These are phyloP conservation scores for Penicillium sumatraense DNA, from an alignment of 2,329 filamentous ascomycete genomes.

Conservation along the genomic window DNA sequence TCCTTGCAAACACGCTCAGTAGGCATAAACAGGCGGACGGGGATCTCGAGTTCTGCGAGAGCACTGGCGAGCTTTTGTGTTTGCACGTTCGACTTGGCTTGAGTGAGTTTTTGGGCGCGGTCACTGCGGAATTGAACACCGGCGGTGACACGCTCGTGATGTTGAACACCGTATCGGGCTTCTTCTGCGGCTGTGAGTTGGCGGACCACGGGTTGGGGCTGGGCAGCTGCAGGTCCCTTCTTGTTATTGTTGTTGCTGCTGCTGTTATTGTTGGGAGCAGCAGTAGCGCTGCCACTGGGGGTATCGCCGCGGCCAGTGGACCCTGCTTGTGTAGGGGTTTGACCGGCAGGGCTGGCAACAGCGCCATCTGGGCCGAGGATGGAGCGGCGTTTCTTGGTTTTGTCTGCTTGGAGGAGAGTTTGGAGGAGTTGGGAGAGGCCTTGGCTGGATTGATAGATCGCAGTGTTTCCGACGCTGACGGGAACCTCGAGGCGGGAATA, in stretches of 20 bases:
- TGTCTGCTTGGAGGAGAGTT: conserved; percentile 80
- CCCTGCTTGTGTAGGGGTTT: conserved; percentile 50
- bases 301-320: conserved; percentile 42
- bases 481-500: conserved; percentile 88
- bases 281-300: conserved; percentile 23
- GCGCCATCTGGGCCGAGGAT: conserved; percentile 64
- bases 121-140: conserved; percentile 87
- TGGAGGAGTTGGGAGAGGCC: conserved; percentile 81
- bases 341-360: conserved; percentile 57
- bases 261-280: conserved; percentile 25
- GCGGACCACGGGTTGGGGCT: conserved; percentile 61
- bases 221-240: conserved; percentile 42
- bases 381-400: conserved; percentile 84
- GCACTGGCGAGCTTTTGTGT: conserved; percentile 54
- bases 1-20: conserved; percentile 55
- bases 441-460: conserved; percentile 77
- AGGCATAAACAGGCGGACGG: conserved; percentile 53
- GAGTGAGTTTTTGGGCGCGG: conserved; percentile 53
- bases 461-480: conserved; percentile 69
- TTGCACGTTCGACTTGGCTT: conserved; percentile 56
- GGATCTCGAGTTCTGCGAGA: conserved; percentile 53
- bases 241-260: conserved; percentile 27
- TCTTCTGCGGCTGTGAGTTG: conserved; percentile 78
- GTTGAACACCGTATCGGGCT: conserved; percentile 78
- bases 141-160: conserved; percentile 81